These are phyloP conservation scores for Filobasidium floriforme DNA, from an alignment of 768 basidiomycete genomes.

Conservation along the genomic window DNA sequence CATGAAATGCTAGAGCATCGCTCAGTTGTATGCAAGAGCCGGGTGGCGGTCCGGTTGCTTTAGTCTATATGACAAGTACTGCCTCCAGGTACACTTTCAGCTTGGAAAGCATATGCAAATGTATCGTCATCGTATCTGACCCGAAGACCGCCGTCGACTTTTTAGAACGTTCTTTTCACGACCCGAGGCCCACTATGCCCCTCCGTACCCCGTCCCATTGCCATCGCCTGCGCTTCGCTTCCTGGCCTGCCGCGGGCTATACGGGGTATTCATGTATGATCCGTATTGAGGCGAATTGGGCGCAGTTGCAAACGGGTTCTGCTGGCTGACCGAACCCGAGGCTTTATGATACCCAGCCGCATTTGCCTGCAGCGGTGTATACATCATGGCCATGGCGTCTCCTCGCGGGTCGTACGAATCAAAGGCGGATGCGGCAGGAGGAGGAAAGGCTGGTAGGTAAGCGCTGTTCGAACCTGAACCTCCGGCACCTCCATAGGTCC, in stretches of 20 bases:
- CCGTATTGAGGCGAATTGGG: conserved; percentile 2
- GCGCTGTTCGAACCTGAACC: conserved; percentile 13
- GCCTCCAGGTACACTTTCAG: too few species aligned
- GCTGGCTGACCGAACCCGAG: not conserved
- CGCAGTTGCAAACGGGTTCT: not conserved
- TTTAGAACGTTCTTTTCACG: too few species aligned
- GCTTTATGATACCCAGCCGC: not conserved
- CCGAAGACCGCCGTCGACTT: too few species aligned
- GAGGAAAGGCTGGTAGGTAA: conserved; percentile 50
- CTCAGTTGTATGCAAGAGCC: too few species aligned
- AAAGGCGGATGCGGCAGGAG: conserved; percentile 43
- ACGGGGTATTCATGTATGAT: not conserved
- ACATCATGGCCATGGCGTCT: conserved; percentile 52
- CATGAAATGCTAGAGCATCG: too few species aligned
- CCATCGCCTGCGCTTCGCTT: conserved; percentile 2
- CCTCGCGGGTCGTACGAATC: conserved; percentile 38
- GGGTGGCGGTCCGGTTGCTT: too few species aligned
- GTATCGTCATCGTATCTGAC: too few species aligned
- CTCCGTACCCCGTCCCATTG: not conserved
- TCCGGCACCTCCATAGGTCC: conserved; percentile 16
- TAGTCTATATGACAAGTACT: too few species aligned
- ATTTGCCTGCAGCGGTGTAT: conserved; percentile 69
- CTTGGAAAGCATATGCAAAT: too few species aligned
- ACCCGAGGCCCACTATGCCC: not conserved
- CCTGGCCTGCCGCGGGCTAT: not conserved